Base-by-base conservation (phyloP, 768 basidiomycete genomes). In the Neoboletus subvelutipes region DNA sequence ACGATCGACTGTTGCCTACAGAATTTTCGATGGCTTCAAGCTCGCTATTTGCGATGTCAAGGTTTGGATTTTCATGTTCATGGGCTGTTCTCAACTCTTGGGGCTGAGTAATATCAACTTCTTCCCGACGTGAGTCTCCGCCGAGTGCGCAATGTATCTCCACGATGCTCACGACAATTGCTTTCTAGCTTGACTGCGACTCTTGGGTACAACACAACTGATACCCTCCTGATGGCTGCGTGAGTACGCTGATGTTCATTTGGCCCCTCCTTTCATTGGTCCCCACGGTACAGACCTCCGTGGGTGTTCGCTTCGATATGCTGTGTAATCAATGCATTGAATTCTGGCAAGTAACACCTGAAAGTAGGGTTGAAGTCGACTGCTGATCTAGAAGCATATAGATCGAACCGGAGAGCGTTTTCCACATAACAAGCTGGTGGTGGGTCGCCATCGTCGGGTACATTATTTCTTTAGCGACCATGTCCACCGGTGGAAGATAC, bases 401-500 rank as follows among this genome's bases (percentile, higher is more conserved):
- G 86, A 86, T 58, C 75, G 73, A 56, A 81, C 82, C 12, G 85
- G 85, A 6, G 86, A 87, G 64, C 79, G 85, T 18, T 87, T 84
- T 85, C 74, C 86, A 87, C 61, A 75, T 85, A 33, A 66, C 76
- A 1, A 71, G 62, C 3, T 80, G 77, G 72, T 84, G 81, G 81
- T 85, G 84, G 84, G 78, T 71, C 18, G 78, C 80, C 37, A 81
- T 86, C 12, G 34, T 84, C 10, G 86, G 82, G 0, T 87, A 80
- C 64, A 80, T 86, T 55, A 82, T 88, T 58, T 77, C 78, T 8
- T 67, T 85, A 13, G 75, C 75, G 4, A 87, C 84, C 1, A 76
- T 77, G 71, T 73, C 72, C 4, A 75, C 76, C 20, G 77, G 72
- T 0, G 84, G 75, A 3, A 79, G 85, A 51, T 87, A 87, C 58